Evolutionary conservation across 768 basidiomycete species (phyloP), one percentile per base, ranked within the genome.

Genomic region (Mycena floridula): DNA sequence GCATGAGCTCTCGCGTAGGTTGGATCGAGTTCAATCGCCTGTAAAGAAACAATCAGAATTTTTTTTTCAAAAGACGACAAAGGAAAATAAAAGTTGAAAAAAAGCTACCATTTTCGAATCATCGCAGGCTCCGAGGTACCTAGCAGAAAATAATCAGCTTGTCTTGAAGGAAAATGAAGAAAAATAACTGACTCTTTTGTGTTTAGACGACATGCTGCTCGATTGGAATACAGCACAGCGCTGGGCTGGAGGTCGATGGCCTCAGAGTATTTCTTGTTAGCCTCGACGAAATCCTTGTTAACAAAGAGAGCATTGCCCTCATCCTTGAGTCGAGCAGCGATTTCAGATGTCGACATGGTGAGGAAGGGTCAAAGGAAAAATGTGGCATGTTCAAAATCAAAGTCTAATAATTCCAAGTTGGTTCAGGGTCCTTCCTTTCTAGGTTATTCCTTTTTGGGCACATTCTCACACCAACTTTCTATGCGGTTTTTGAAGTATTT

Each of bases 11-110:
- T 59, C 3, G 54, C 37, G 43, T 59, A 55, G 4, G 38, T 48
- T 1, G 57, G 52, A 37, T 59, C 55, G n/a, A 59, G 48, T 21
- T 45, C 32, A 15, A 52, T 53, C n/a, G 55, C 57, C 57, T 59
- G 32, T 30, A 7, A 22, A 12, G 15, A 15, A 22, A 37, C 12
- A 47, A 38, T 25, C 27, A 36, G n/a, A 25, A 15, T 23, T 40
- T 16, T 27, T 16, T 7, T 21, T 13, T 23, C n/a, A n/a, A 5
- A 13, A 5, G 4, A 41, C n/a, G 37, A 11, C 22, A n/a, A n/a
- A n/a, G n/a, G n/a, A n/a, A n/a, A n/a, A n/a, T n/a, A n/a, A n/a
- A n/a, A n/a, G n/a, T n/a, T n/a, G n/a, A n/a, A n/a, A n/a, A n/a
- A n/a, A n/a, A n/a, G n/a, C n/a, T n/a, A n/a, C n/a, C n/a, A n/a